Percentiles rank a stretch among this genome's conserved stretches.
phyloP scores from a whole-genome alignment of 148 eudicot species.

The Vaccinium vitisidaea region DNA sequence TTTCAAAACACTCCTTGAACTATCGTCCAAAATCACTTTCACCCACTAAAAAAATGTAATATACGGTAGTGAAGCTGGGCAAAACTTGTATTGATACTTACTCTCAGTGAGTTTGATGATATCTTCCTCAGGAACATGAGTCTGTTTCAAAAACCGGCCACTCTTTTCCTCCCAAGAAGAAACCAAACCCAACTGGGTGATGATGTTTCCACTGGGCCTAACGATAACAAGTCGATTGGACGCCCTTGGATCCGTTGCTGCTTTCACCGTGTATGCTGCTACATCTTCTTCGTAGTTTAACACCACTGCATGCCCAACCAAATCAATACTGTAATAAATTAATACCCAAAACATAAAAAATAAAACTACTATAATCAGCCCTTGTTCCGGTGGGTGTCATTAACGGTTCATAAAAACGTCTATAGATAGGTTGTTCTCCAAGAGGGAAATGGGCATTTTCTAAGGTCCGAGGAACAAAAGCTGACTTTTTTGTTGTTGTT shows the following conservation, averaged over 20 bases:
- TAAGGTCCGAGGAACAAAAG: too few relatives aligned
- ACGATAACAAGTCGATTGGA: slow-evolving; percentile 20
- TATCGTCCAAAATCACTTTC: too few relatives aligned
- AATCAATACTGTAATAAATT: background rate
- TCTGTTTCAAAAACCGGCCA: slow-evolving; percentile 11
- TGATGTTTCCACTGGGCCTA: slow-evolving; percentile 15
- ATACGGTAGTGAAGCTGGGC: too few relatives aligned
- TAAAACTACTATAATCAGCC: too few relatives aligned
- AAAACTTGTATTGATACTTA: slow-evolving; percentile 1
- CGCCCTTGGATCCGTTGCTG: slow-evolving; percentile 16
- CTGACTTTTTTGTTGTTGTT: too few relatives aligned
- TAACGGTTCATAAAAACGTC: too few relatives aligned
- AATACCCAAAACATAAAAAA: background rate
- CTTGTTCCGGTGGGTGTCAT: too few relatives aligned
- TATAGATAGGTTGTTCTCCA: too few relatives aligned
- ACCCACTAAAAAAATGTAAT: too few relatives aligned
- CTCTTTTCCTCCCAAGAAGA: slow-evolving; percentile 25
- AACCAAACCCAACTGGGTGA: slow-evolving; percentile 21
- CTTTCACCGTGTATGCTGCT: slow-evolving; percentile 21
- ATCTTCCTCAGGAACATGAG: slow-evolving; percentile 21
- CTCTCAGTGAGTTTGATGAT: slow-evolving; percentile 19
- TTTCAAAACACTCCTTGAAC: too few relatives aligned
- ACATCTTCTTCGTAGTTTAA: slow-evolving; percentile 26
- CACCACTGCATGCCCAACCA: slow-evolving; percentile 1
- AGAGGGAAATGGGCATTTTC: too few relatives aligned